Conservation (phyloP, 371 early-diverging fungal genomes). For the Mucor plumbeus region DNA sequence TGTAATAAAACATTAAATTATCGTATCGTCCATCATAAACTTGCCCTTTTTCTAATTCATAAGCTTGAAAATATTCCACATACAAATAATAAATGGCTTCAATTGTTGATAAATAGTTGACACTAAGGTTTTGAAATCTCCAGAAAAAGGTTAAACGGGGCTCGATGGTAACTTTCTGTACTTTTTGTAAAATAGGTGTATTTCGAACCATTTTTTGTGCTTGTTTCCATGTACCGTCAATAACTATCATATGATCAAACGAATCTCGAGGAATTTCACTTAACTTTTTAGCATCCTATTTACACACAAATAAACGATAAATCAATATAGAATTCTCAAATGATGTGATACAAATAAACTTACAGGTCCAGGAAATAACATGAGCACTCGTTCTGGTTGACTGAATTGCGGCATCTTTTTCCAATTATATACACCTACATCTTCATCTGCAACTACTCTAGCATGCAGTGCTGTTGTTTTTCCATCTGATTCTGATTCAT, state of each 20-base stretch:
- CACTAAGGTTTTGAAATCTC: slow-evolving; percentile 83
- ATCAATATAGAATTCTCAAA: background rate
- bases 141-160: slow-evolving; percentile 87
- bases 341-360: slow-evolving; percentile 8
- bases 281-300: slow-evolving; percentile 73
- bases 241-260: slow-evolving; percentile 82
- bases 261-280: slow-evolving; percentile 61
- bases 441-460: slow-evolving; percentile 73
- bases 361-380: slow-evolving; percentile 91
- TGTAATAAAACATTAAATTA: slow-evolving; percentile 88
- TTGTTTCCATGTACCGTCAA: slow-evolving; percentile 95
- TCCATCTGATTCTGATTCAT: slow-evolving; percentile 77
- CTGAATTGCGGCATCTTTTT: slow-evolving; percentile 59
- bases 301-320: background rate
- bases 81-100: slow-evolving; percentile 95
- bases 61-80: slow-evolving; percentile 67
- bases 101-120: slow-evolving; percentile 85
- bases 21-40: slow-evolving; percentile 80
- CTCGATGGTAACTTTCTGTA: slow-evolving; percentile 65
- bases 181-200: slow-evolving; percentile 47
- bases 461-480: slow-evolving; percentile 92
- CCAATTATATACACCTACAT: slow-evolving; percentile 69
- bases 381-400: slow-evolving; percentile 70
- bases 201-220: slow-evolving; percentile 74
- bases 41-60: slow-evolving; percentile 28